Conservation (phyloP, 1,284 basidiomycete genomes). For the Phaffia rhodozyma region DNA sequence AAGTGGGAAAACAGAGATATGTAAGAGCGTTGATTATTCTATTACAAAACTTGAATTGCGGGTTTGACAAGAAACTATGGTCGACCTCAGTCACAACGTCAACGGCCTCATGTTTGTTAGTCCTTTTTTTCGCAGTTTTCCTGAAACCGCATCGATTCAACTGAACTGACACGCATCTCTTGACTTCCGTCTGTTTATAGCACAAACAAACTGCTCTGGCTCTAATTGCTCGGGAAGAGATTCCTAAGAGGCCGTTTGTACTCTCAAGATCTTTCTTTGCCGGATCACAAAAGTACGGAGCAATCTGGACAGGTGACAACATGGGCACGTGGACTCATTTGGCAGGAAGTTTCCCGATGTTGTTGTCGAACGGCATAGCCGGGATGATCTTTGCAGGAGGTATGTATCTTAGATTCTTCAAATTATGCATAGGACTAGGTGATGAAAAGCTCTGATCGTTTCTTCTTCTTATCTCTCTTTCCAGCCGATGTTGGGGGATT, state of each 20-base stretch:
- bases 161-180: constrained; percentile 14
- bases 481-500: constrained; percentile 93
- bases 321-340: constrained; percentile 97
- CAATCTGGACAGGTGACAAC: constrained; percentile 99
- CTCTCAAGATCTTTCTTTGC: constrained; percentile 90
- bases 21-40: constrained; percentile 11
- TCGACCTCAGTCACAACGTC: constrained; percentile 30
- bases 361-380: constrained; percentile 77
- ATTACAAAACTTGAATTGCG: too few relatives aligned
- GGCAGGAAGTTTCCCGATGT: constrained; percentile 85
- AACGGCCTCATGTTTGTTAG: constrained; percentile 39
- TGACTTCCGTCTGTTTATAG: constrained; percentile 34
- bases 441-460: not conserved
- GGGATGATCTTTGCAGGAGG: constrained; percentile 89
- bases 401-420: constrained; percentile 37
- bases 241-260: constrained; percentile 78
- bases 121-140: constrained; percentile 26
- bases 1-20: constrained; percentile 93
- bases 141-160: not conserved
- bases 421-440: not conserved
- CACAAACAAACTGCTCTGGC: constrained; percentile 79
- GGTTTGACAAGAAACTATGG: not conserved
- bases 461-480: constrained; percentile 1
- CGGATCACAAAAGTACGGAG: constrained; percentile 88
- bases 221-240: constrained; percentile 58